phyloP scores from a whole-genome alignment of 2,329 filamentous ascomycete genomes.

The Biscogniauxia marginata region DNA sequence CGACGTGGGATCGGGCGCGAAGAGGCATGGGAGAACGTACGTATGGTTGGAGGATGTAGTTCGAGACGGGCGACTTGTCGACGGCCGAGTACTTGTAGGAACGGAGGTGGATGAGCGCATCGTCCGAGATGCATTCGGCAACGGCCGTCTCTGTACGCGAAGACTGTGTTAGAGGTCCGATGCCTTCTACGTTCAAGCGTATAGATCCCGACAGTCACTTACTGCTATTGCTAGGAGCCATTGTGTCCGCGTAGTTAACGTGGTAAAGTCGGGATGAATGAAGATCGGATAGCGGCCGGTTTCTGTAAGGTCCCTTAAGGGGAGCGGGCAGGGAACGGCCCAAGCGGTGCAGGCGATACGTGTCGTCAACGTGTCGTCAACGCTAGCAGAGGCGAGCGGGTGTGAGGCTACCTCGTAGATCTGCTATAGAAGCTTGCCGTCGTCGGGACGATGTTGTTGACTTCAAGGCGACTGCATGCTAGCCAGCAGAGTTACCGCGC shows the following conservation, averaged over 20 bases:
- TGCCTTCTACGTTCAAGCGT: background rate
- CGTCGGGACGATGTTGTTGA: background rate
- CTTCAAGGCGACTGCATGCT: background rate
- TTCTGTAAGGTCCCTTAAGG: too few species aligned
- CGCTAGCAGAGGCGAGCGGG: background rate
- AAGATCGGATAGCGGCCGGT: too few species aligned
- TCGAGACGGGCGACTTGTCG: constrained; percentile 90
- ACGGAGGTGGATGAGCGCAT: constrained; percentile 86
- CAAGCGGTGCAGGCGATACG: background rate
- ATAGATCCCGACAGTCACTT: constrained; percentile 5
- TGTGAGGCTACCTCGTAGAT: background rate
- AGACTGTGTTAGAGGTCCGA: constrained; percentile 11
- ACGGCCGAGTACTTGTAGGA: constrained; percentile 97
- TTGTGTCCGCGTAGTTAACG: constrained; percentile 20
- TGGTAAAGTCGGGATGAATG: background rate
- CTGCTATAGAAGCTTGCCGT: background rate
- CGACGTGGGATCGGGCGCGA: constrained; percentile 4
- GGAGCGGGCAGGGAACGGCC: background rate
- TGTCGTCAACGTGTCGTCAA: background rate
- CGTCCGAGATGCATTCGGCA: constrained; percentile 79
- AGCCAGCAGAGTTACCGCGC: background rate
- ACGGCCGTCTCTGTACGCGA: constrained; percentile 49
- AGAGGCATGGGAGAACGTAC: constrained; percentile 54
- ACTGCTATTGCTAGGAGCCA: constrained; percentile 41
- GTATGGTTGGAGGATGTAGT: constrained; percentile 93